These are phyloP conservation scores for Trametes pubescens DNA, from an alignment of 1,284 basidiomycete genomes.

Conservation along the genomic window DNA sequence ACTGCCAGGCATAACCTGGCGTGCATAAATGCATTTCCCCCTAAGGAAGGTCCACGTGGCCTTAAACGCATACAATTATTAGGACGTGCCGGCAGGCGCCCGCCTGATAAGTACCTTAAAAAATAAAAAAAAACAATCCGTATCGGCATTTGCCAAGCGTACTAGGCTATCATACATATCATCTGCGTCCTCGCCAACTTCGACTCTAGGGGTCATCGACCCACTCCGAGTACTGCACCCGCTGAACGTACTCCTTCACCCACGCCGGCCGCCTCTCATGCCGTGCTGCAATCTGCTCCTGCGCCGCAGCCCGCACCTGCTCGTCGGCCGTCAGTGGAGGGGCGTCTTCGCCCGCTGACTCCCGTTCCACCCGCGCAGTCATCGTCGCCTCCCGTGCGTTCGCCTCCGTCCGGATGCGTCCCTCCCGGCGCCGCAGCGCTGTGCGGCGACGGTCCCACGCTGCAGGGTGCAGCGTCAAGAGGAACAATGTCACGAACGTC, in stretches of 20 bases:
- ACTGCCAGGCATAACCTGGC: too few relatives aligned
- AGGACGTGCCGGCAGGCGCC: too few relatives aligned
- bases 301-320: conserved; percentile 45
- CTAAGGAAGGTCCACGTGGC: too few relatives aligned
- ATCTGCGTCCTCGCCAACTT: background rate
- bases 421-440: conserved; percentile 69
- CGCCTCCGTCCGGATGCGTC: conserved; percentile 71
- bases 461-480: conserved; percentile 75
- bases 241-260: conserved; percentile 70
- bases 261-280: conserved; percentile 64
- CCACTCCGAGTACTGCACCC: conserved; percentile 73
- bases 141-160: background rate
- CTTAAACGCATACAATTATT: too few relatives aligned
- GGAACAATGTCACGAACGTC: conserved; percentile 65
- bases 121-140: conserved; percentile 10
- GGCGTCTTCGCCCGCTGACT: conserved; percentile 42
- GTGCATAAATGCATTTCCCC: too few relatives aligned
- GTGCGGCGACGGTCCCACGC: conserved; percentile 75
- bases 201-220: conserved; percentile 59
- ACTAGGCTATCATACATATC: conserved; percentile 26
- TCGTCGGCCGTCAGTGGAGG: conserved; percentile 39
- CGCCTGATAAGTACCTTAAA: too few relatives aligned
- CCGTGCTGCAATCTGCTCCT: conserved; percentile 54
- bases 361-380: conserved; percentile 40
- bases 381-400: conserved; percentile 52